Evolutionary conservation across 1,284 basidiomycete genomes (phyloP).

Genomic region (Erythrobasidium hasegawianum): DNA sequence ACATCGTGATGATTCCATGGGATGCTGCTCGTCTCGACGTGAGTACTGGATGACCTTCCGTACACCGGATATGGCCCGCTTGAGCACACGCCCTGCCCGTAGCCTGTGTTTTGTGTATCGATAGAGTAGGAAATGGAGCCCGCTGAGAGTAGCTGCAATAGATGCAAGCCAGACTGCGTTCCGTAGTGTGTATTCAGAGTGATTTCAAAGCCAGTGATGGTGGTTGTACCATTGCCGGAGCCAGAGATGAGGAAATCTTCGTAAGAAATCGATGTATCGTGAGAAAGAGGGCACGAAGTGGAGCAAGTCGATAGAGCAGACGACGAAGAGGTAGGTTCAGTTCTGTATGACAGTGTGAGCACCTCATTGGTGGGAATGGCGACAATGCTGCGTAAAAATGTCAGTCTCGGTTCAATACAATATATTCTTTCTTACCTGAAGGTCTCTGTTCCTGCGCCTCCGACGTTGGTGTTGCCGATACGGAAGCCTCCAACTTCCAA

Average conservation of each 20-base stretch:
- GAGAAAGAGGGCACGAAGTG: slow-evolving; percentile 48
- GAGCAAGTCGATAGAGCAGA: slow-evolving; percentile 46
- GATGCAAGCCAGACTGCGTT: slow-evolving; percentile 72
- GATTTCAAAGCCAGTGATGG: slow-evolving; percentile 77
- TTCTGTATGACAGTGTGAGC: slow-evolving; percentile 41
- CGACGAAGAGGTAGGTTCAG: slow-evolving; percentile 40
- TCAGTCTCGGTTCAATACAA: no score
- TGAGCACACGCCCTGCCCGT: slow-evolving; percentile 36
- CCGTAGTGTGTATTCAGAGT: slow-evolving; percentile 74
- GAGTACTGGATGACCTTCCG: slow-evolving; percentile 40
- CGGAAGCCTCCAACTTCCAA: slow-evolving; percentile 73
- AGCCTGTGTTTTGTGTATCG: slow-evolving; percentile 57
- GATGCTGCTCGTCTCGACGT: slow-evolving; percentile 20
- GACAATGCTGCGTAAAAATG: no score
- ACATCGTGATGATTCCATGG: slow-evolving; percentile 36
- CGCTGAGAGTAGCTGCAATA: slow-evolving; percentile 83
- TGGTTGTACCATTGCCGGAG: slow-evolving; percentile 52
- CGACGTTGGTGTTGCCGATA: slow-evolving; percentile 81
- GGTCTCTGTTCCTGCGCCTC: slow-evolving; percentile 70
- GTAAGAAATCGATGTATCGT: slow-evolving; percentile 63
- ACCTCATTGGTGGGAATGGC: slow-evolving; percentile 45
- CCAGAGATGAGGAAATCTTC: slow-evolving; percentile 76
- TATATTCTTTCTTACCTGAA: slow-evolving; percentile 88
- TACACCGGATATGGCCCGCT: slow-evolving; percentile 39
- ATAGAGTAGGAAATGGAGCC: slow-evolving; percentile 67